Evolutionary conservation across 768 basidiomycete species (phyloP).

Genomic region (Amanita fuliginea): DNA sequence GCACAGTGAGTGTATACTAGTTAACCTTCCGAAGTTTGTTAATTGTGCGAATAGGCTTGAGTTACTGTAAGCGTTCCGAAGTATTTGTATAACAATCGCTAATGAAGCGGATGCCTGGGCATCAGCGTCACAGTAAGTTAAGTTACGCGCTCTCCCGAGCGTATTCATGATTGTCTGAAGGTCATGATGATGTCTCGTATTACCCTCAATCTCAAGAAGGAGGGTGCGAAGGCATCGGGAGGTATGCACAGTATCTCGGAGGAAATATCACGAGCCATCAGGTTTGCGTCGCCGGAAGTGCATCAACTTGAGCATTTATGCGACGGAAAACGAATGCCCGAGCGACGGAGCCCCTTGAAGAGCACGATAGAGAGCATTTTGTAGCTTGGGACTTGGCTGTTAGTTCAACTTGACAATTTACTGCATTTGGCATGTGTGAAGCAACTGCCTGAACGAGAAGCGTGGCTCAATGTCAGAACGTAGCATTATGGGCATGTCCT

Average conservation of each 20-base stretch:
- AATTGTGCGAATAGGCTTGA: conserved; percentile 21
- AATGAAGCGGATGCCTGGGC: neutral
- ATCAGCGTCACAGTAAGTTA: conserved; percentile 1
- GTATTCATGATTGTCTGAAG: conserved; percentile 10
- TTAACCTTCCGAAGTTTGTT: neutral
- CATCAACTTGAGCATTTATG: neutral
- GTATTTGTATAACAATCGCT: neutral
- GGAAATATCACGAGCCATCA: neutral
- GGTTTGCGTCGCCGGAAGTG: neutral
- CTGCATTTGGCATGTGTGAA: conserved; percentile 1
- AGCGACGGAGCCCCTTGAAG: neutral
- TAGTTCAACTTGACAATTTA: too few relatives aligned
- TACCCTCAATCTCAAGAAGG: conserved; percentile 45
- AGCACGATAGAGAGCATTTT: neutral
- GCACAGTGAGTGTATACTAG: conserved; percentile 27
- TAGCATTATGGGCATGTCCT: conserved; percentile 20
- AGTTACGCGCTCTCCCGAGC: neutral
- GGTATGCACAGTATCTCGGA: neutral
- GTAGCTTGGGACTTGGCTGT: too few relatives aligned
- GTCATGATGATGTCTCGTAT: conserved; percentile 65
- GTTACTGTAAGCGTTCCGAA: conserved; percentile 21
- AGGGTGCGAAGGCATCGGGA: neutral
- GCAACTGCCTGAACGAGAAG: conserved; percentile 1
- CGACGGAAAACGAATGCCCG: neutral
- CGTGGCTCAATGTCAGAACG: conserved; percentile 8